Evolutionary conservation across 768 basidiomycete genomes (phyloP).

Genomic region (Lyophyllum shimeji): DNA sequence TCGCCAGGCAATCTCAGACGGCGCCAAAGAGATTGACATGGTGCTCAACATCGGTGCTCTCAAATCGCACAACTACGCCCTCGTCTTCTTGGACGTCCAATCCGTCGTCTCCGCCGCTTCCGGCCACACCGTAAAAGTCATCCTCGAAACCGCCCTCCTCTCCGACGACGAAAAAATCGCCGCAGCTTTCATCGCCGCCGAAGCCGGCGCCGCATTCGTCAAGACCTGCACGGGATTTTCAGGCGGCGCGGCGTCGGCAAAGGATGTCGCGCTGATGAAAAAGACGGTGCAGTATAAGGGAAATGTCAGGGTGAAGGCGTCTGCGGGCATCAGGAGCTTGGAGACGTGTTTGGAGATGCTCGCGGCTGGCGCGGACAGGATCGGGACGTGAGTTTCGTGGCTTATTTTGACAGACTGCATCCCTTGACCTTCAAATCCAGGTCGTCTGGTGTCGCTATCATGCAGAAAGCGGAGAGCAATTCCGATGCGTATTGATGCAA

Average conservation of each 20-base stretch:
- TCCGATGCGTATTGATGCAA: neutral
- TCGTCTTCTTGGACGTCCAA: constrained; percentile 39
- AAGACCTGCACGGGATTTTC: constrained; percentile 55
- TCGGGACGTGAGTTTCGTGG: constrained; percentile 45
- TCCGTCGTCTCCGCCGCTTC: constrained; percentile 35
- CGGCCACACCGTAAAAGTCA: constrained; percentile 45
- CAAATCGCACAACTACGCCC: constrained; percentile 33
- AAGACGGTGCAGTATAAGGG: constrained; percentile 35
- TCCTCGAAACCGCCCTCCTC: constrained; percentile 50
- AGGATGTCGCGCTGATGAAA: constrained; percentile 46
- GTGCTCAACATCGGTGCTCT: constrained; percentile 50
- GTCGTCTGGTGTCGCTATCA: constrained; percentile 23
- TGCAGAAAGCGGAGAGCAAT: constrained; percentile 6
- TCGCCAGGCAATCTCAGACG: constrained; percentile 41
- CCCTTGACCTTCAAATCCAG: neutral
- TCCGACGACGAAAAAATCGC: constrained; percentile 45
- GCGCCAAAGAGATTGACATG: constrained; percentile 52
- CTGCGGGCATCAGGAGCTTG: constrained; percentile 48
- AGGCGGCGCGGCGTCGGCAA: constrained; percentile 43
- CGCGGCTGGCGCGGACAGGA: constrained; percentile 48
- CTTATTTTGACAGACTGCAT: neutral
- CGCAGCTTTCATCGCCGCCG: constrained; percentile 44
- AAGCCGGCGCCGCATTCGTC: constrained; percentile 52
- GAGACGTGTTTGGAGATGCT: constrained; percentile 48
- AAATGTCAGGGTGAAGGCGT: constrained; percentile 49